These are phyloP conservation scores for Boletus rubroflammeus DNA, from an alignment of 768 basidiomycete genomes.

Conservation along the genomic window DNA sequence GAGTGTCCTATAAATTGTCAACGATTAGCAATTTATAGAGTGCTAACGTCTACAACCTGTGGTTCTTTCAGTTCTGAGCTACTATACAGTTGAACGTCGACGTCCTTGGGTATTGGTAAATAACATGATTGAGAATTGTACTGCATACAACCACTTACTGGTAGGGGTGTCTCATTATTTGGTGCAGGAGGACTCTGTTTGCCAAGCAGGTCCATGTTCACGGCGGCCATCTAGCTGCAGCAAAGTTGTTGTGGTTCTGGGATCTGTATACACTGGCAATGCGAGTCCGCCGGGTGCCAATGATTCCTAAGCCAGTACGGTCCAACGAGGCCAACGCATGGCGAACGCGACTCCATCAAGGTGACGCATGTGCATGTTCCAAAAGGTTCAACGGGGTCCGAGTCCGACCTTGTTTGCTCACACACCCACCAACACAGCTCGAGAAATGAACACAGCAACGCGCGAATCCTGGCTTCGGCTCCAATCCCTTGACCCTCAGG, in stretches of 20 bases:
- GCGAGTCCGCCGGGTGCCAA: neutral
- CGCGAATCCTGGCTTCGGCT: neutral
- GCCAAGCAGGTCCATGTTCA: neutral
- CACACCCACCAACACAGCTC: neutral
- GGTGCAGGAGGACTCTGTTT: neutral
- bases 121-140: neutral
- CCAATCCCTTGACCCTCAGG: slow-evolving; percentile 7
- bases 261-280: neutral
- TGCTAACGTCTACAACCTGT: neutral
- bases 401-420: neutral
- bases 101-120: slow-evolving; percentile 10
- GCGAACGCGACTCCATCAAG: neutral
- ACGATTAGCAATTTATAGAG: neutral
- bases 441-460: neutral
- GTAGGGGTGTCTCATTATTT: neutral
- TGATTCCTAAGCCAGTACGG: neutral
- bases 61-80: neutral
- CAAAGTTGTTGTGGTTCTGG: neutral
- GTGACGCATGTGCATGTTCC: neutral
- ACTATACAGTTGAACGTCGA: neutral
- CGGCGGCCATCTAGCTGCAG: neutral
- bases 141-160: slow-evolving; percentile 4
- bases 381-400: neutral
- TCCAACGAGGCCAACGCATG: slow-evolving; percentile 2
- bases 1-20: slow-evolving; percentile 13